phyloP scores from a whole-genome alignment of 176 grass and related monocot species.

The Aegilops bicornis region DNA sequence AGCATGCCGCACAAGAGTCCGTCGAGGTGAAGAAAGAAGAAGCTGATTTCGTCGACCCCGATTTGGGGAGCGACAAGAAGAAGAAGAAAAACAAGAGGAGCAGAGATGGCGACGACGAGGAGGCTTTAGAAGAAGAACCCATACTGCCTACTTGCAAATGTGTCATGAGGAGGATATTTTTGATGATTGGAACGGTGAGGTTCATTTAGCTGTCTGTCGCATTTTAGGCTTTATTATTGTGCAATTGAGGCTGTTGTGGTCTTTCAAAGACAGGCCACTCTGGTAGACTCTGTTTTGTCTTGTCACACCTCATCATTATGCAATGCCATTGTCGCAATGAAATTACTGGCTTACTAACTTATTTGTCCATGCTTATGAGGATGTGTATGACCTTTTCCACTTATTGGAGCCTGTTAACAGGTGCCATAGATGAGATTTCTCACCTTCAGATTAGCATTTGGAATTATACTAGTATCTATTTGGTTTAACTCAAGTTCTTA shows the following conservation, averaged over 20 bases:
- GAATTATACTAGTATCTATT: too few relatives aligned
- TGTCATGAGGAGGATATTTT: neutral
- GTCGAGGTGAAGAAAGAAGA: neutral
- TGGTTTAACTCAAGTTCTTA: too few relatives aligned
- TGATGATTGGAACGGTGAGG: slow-evolving; percentile 15
- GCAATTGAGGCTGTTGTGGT: too few relatives aligned
- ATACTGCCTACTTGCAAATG: neutral
- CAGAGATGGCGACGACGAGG: neutral
- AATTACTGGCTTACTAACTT: neutral
- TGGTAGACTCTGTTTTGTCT: neutral
- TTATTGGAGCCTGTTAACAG: too few relatives aligned
- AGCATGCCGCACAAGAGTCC: neutral
- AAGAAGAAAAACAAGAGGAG: slow-evolving; percentile 17
- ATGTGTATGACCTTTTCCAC: too few relatives aligned
- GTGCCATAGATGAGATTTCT: too few relatives aligned
- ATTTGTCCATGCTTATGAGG: neutral
- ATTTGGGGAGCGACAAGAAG: slow-evolving; percentile 15
- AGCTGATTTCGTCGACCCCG: too few relatives aligned
- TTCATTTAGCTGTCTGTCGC: slow-evolving; percentile 16
- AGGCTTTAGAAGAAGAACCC: neutral
- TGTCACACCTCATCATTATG: neutral
- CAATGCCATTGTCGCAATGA: neutral
- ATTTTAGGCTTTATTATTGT: slow-evolving; percentile 26
- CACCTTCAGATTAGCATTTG: too few relatives aligned
- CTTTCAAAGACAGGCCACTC: neutral